Evolutionary conservation across 2,329 filamentous ascomycete species (phyloP).

Genomic region (Cladophialophora immunda): DNA sequence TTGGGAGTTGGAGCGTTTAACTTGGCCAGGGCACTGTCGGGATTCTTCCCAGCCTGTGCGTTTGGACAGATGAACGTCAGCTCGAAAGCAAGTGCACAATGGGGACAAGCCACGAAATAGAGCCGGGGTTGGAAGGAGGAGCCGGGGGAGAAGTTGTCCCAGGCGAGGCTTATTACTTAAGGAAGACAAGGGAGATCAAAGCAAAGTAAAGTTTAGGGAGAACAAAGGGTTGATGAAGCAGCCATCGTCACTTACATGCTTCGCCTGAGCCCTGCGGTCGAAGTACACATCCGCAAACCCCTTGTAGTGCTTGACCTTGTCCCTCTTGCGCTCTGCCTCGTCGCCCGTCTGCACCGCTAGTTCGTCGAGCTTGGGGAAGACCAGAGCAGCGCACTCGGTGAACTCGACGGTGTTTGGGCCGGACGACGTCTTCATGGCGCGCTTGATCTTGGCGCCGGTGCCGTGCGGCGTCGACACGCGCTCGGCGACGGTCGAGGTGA

Average conservation of each 20-base stretch:
- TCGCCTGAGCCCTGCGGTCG: constrained; percentile 57
- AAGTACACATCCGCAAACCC: constrained; percentile 56
- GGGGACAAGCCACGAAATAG: too few relatives aligned
- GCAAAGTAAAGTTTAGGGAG: too few relatives aligned
- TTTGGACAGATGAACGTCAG: too few relatives aligned
- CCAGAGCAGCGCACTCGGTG: constrained; percentile 56
- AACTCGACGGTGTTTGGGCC: constrained; percentile 49
- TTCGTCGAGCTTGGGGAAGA: constrained; percentile 52
- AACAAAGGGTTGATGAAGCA: too few relatives aligned
- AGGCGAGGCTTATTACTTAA: too few relatives aligned
- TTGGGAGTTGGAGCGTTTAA: constrained; percentile 41
- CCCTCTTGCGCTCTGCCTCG: constrained; percentile 30
- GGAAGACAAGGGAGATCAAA: too few relatives aligned
- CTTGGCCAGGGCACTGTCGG: constrained; percentile 49
- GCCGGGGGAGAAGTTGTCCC: too few relatives aligned
- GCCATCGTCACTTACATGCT: constrained; percentile 44
- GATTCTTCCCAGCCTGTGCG: constrained; percentile 48
- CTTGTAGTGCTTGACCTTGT: constrained; percentile 39
- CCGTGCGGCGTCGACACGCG: constrained; percentile 16
- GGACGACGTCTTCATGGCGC: constrained; percentile 16
- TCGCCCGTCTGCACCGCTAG: not conserved
- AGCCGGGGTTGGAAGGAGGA: too few relatives aligned
- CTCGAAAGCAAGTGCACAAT: too few relatives aligned
- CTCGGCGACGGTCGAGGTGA: constrained; percentile 46
- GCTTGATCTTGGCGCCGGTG: constrained; percentile 21